Evolutionary conservation across 2,329 filamentous ascomycete genomes (phyloP).

Genomic region (Mycosphaerella sp.): DNA sequence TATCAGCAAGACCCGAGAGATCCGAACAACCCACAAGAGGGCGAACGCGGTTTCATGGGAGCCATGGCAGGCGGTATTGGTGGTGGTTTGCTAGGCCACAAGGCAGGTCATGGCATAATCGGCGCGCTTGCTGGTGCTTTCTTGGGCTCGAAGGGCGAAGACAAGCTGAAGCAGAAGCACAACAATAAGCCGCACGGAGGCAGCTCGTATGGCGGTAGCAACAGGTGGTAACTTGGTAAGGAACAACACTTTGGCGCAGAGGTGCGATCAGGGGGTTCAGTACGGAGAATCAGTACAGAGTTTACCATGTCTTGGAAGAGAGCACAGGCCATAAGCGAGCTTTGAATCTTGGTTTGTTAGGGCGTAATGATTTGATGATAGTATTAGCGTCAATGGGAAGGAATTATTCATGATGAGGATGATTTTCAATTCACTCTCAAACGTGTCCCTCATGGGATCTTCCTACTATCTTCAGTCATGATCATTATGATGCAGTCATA

Average conservation of each 20-base stretch:
- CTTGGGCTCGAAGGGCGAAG: conserved; percentile 45
- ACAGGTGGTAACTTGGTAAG: not conserved
- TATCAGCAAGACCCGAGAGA: conserved; percentile 30
- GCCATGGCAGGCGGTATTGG: conserved; percentile 52
- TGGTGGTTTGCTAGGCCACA: conserved; percentile 51
- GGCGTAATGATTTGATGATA: no score
- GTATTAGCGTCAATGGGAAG: no score
- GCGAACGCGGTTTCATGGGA: conserved; percentile 53
- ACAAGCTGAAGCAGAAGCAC: conserved; percentile 46
- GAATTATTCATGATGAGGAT: no score
- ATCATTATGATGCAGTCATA: no score
- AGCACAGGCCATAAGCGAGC: not conserved
- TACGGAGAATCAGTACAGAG: not conserved
- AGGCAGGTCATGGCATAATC: conserved; percentile 53
- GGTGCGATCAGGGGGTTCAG: not conserved
- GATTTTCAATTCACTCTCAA: no score
- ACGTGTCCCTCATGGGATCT: no score
- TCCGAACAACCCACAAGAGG: conserved; percentile 45
- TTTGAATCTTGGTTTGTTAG: no score
- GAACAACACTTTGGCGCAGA: not conserved
- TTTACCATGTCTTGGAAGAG: not conserved
- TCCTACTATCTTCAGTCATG: no score
- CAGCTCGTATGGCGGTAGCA: not conserved
- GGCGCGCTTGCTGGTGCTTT: conserved; percentile 52
- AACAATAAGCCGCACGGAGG: conserved; percentile 23